Evolutionary conservation across 768 basidiomycete species (phyloP), one percentile per base, ranked within the genome.

Genomic region (Mrakia frigida): DNA sequence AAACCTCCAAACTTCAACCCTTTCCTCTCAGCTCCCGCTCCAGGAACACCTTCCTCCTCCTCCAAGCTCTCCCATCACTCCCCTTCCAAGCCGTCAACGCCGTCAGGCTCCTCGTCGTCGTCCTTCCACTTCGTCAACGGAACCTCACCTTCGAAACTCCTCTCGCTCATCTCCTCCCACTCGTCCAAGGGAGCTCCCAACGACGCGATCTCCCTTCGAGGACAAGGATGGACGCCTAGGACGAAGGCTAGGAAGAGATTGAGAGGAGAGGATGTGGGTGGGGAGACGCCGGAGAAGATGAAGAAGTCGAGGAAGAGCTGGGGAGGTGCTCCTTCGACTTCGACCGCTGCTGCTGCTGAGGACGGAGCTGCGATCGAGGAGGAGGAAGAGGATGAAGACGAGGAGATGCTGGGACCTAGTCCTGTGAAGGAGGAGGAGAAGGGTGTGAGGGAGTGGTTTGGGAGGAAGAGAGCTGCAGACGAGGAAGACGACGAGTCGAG

Each of bases 211-310:
- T 63, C 70, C 13, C 75, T 71, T 10, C 56, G 74, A 11, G 65
- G 59, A 41, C 39, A 28, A 21, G 65, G 63, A n/a, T 73, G 52
- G 60, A 77, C 76, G 43, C 76, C 76, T n/a, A 61, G 76, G 25
- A 73, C 76, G 0, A 77, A 73, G 41, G 76, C 76, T 16, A 56
- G 76, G 28, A 77, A 77, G 43, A 43, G 76, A 33, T 37, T 77
- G 7, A 50, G 70, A 16, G 76, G 76, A 1, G 76, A 77, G 46
- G 46, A 63, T n/a, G 59, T 31, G 13, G 43, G 33, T 18, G 74
- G 41, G 3, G 65, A 59, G 41, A 76, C 76, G 28, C 76, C 76
- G 21, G 39, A 65, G n/a, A 74, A 74, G 31, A 53, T 31, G n/a
- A 74, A 68, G 11, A 67, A 50, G 33, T 14, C 28, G 6, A 46